A percentile compares a stretch with the other conserved stretches of the same genome.
These are phyloP conservation scores for Chlorella vulgaris DNA, from an alignment of 139 green algal genomes.

Conservation along the genomic window DNA sequence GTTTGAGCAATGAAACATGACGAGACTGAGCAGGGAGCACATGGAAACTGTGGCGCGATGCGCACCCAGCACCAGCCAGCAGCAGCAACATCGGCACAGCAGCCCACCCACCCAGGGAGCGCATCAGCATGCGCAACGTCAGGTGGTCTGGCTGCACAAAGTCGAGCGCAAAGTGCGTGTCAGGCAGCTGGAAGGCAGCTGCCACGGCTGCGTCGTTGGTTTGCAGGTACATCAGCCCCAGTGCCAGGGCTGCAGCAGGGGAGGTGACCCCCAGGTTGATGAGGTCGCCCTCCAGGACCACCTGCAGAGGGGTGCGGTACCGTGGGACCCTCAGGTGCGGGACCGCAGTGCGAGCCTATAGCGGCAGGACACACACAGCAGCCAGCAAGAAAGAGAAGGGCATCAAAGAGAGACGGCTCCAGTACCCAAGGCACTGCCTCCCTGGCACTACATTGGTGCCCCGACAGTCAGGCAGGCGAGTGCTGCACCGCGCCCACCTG, in stretches of 20 bases:
- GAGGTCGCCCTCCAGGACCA: slow-evolving; percentile 83
- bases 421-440: too few relatives aligned
- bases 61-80: too few relatives aligned
- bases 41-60: too few relatives aligned
- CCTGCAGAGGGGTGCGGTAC: slow-evolving; percentile 34
- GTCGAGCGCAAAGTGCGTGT: slow-evolving; percentile 78
- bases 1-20: too few relatives aligned
- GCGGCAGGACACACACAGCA: not conserved
- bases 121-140: slow-evolving; percentile 83
- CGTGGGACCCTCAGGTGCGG: too few relatives aligned
- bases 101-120: slow-evolving; percentile 58
- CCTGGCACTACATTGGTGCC: not conserved
- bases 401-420: not conserved
- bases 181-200: slow-evolving; percentile 54
- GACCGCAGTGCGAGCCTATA: too few relatives aligned
- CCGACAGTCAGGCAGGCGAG: slow-evolving; percentile 82
- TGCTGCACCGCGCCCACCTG: slow-evolving; percentile 82
- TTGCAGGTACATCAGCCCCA: slow-evolving; percentile 91
- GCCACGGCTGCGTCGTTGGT: slow-evolving; percentile 79
- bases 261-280: slow-evolving; percentile 86
- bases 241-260: slow-evolving; percentile 86
- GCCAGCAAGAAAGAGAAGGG: not conserved
- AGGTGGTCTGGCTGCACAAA: slow-evolving; percentile 84
- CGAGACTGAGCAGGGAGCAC: too few relatives aligned
- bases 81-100: too few relatives aligned